Evolutionary conservation across 2,329 filamentous ascomycete species (phyloP).

Genomic region (Hypocrella siamensis): DNA sequence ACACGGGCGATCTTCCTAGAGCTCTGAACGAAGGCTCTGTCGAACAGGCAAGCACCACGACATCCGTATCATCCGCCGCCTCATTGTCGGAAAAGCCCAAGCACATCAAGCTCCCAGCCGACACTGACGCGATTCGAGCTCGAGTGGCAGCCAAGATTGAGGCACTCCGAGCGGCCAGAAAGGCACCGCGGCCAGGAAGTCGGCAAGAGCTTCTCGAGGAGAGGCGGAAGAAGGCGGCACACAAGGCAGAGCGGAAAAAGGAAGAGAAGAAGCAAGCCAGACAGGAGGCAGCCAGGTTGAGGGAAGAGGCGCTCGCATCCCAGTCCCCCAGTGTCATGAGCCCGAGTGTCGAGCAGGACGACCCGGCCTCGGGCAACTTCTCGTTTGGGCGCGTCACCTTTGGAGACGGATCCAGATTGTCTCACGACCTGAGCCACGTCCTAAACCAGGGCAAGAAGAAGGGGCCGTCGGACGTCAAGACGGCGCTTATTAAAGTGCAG

Average conservation of each 20-base stretch:
- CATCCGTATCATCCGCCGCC: slow-evolving; percentile 53
- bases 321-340: slow-evolving; percentile 46
- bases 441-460: slow-evolving; percentile 45
- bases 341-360: slow-evolving; percentile 33
- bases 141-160: slow-evolving; percentile 74
- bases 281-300: slow-evolving; percentile 57
- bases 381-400: slow-evolving; percentile 89
- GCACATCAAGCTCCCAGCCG: slow-evolving; percentile 50
- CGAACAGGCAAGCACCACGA: slow-evolving; percentile 41
- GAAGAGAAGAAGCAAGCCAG: slow-evolving; percentile 63
- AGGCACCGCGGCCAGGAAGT: slow-evolving; percentile 71
- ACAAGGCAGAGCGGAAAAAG: slow-evolving; percentile 79
- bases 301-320: slow-evolving; percentile 46
- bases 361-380: slow-evolving; percentile 49
- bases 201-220: slow-evolving; percentile 86
- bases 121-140: slow-evolving; percentile 60
- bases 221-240: slow-evolving; percentile 71
- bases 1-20: slow-evolving; percentile 30
- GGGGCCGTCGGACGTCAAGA: slow-evolving; percentile 71
- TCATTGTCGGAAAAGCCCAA: slow-evolving; percentile 46
- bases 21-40: slow-evolving; percentile 19
- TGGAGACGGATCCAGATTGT: slow-evolving; percentile 65
- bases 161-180: slow-evolving; percentile 67
- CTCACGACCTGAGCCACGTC: slow-evolving; percentile 53
- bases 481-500: slow-evolving; percentile 72